Percentiles rank a stretch among this genome's conserved stretches.
These are phyloP conservation scores for Hyphopichia burtonii DNA, from an alignment of 1,139 yeast genomes.

Conservation along the genomic window DNA sequence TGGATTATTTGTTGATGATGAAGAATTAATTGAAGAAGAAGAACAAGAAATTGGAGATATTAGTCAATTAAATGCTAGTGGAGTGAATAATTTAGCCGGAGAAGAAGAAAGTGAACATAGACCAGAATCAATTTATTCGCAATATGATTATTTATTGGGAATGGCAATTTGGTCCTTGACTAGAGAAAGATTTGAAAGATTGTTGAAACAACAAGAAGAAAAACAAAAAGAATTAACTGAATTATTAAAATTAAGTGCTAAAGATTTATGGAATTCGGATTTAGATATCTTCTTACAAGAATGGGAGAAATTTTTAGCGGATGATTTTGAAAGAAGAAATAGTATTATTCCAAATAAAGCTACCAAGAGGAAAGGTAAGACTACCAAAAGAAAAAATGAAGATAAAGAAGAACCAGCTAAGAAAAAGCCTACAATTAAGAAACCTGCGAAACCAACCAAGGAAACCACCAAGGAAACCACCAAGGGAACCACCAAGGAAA, in stretches of 20 bases:
- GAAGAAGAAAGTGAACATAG: constrained; percentile 32
- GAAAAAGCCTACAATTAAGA: constrained; percentile 3
- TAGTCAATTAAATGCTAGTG: constrained; percentile 26
- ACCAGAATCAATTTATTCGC: constrained; percentile 49
- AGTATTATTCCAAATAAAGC: constrained; percentile 28
- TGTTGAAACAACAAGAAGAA: constrained; percentile 67
- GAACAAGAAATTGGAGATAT: constrained; percentile 42
- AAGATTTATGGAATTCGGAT: constrained; percentile 85
- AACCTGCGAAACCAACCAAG: no score
- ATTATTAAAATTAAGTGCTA: constrained; percentile 69
- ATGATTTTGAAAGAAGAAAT: constrained; percentile 32
- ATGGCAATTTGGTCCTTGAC: constrained; percentile 96
- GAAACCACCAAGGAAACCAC: constrained; percentile 1
- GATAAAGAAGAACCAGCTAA: constrained; percentile 11
- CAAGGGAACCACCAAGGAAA: constrained; percentile 1
- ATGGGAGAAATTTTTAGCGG: constrained; percentile 61
- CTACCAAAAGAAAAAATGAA: constrained; percentile 12
- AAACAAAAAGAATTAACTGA: constrained; percentile 71
- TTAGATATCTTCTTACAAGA: constrained; percentile 66
- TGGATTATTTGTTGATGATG: constrained; percentile 21
- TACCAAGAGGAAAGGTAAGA: constrained; percentile 21
- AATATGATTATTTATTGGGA: constrained; percentile 74
- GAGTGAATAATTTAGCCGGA: constrained; percentile 30
- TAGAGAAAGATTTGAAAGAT: constrained; percentile 78
- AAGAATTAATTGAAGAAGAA: constrained; percentile 31